These are phyloP conservation scores for Meyerozyma guilliermondii DNA, from an alignment of 1,139 yeast species.

Conservation along the genomic window DNA sequence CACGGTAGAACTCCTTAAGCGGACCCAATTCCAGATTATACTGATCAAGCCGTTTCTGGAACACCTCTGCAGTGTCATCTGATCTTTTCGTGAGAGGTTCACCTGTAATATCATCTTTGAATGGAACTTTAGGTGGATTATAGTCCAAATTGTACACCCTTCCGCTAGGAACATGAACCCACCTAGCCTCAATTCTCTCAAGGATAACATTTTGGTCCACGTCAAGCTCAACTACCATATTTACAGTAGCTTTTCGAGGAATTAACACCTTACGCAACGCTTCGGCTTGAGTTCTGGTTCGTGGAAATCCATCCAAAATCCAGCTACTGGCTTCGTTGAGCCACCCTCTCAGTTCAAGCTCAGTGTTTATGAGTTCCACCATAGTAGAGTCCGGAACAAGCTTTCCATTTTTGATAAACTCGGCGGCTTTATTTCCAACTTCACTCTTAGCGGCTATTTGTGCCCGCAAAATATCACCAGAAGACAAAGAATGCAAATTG, in stretches of 20 bases:
- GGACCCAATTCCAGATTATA: slow-evolving; percentile 61
- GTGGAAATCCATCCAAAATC: slow-evolving; percentile 89
- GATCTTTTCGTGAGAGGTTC: slow-evolving; percentile 74
- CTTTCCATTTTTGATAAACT: slow-evolving; percentile 55
- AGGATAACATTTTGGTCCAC: slow-evolving; percentile 79
- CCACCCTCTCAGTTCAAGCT: slow-evolving; percentile 43
- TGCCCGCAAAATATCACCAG: slow-evolving; percentile 76
- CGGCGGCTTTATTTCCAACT: slow-evolving; percentile 56
- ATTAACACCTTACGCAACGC: slow-evolving; percentile 47
- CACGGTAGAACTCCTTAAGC: slow-evolving; percentile 54
- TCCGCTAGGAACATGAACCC: slow-evolving; percentile 82
- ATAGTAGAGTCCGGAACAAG: slow-evolving; percentile 71
- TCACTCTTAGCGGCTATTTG: slow-evolving; percentile 55
- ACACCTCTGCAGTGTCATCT: slow-evolving; percentile 73
- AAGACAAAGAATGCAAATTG: slow-evolving; percentile 53
- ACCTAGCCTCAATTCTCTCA: slow-evolving; percentile 77
- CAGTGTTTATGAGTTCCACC: slow-evolving; percentile 51
- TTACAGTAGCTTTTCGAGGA: slow-evolving; percentile 39
- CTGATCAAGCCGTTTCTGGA: slow-evolving; percentile 59
- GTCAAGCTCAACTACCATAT: slow-evolving; percentile 74
- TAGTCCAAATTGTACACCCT: slow-evolving; percentile 80
- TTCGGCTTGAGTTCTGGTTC: slow-evolving; percentile 70
- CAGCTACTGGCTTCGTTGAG: slow-evolving; percentile 48
- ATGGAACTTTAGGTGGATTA: slow-evolving; percentile 82
- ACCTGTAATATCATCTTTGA: slow-evolving; percentile 83